Percentiles rank a stretch among this genome's conserved stretches.
Conservation (phyloP, 257 asterid species). For the Solanum corneliomulleri region DNA sequence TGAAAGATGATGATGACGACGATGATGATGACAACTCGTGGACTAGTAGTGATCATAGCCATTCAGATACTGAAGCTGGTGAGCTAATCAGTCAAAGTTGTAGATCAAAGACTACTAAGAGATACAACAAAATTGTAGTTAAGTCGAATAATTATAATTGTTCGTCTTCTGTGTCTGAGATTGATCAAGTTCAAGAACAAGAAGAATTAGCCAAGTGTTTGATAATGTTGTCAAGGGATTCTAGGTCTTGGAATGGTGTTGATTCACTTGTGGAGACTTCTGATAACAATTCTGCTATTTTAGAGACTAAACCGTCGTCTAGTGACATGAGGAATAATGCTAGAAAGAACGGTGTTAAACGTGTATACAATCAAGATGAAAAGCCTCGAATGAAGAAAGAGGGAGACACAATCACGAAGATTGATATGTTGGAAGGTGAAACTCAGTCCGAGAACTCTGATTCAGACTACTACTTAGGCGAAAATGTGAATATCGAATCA, state of each 20-base stretch:
- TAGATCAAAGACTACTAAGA: conserved; percentile 31
- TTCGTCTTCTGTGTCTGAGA: conserved; percentile 65
- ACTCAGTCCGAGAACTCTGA: conserved; percentile 52
- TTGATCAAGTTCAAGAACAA: conserved; percentile 56
- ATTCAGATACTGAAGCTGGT: conserved; percentile 56
- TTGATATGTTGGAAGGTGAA: conserved; percentile 18
- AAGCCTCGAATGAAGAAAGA: conserved; percentile 10
- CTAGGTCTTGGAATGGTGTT: conserved; percentile 34
- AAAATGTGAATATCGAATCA: conserved; percentile 54
- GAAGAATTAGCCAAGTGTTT: conserved; percentile 76
- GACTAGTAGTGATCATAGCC: conserved; percentile 32
- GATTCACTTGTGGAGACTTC: conserved; percentile 74
- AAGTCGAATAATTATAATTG: conserved; percentile 19
- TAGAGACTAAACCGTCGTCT: conserved; percentile 75
- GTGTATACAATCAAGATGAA: conserved; percentile 5
- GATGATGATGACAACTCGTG: conserved; percentile 27
- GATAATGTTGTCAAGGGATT: conserved; percentile 77
- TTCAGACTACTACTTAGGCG: conserved; percentile 82
- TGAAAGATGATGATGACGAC: conserved; percentile 26
- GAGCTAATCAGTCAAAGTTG: conserved; percentile 13
- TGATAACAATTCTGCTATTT: conserved; percentile 69
- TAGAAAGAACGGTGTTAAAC: conserved; percentile 10
- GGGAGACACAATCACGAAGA: conserved; percentile 19
- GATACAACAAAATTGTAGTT: conserved; percentile 33
- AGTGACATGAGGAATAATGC: conserved; percentile 28